A percentile compares a stretch with the other conserved stretches of the same genome.
Conservation (phyloP, 805 yeast genomes). For the Ogataea kodamae region DNA sequence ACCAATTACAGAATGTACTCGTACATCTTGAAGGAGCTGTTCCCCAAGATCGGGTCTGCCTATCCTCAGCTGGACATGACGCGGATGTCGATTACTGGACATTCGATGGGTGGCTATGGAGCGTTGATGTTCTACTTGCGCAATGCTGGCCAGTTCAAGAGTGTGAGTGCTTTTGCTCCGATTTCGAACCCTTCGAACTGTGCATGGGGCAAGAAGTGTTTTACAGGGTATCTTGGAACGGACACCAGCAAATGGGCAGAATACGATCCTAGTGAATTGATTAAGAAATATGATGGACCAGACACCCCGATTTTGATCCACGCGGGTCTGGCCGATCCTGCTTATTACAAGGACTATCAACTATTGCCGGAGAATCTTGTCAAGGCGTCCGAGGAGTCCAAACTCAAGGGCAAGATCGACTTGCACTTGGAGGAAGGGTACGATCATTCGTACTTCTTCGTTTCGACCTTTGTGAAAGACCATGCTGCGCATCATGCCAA, state of each 20-base stretch:
- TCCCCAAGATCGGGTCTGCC: slow-evolving; percentile 42
- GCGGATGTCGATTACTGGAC: slow-evolving; percentile 81
- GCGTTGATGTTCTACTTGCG: slow-evolving; percentile 66
- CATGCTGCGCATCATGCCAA: slow-evolving; percentile 89
- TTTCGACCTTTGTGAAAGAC: slow-evolving; percentile 71
- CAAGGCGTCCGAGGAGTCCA: slow-evolving; percentile 54
- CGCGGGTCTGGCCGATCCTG: slow-evolving; percentile 77
- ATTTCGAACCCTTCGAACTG: slow-evolving; percentile 72
- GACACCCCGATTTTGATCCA: slow-evolving; percentile 69
- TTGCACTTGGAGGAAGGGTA: slow-evolving; percentile 71
- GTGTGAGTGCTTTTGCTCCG: slow-evolving; percentile 90
- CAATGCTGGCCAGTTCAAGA: slow-evolving; percentile 68
- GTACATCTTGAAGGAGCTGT: slow-evolving; percentile 74
- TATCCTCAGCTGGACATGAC: slow-evolving; percentile 55
- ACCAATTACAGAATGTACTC: slow-evolving; percentile 81
- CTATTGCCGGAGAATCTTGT: slow-evolving; percentile 72
- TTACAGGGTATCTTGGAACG: slow-evolving; percentile 70
- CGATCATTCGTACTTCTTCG: slow-evolving; percentile 88
- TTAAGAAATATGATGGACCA: slow-evolving; percentile 53
- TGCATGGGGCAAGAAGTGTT: slow-evolving; percentile 89
- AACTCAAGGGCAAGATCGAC: slow-evolving; percentile 57
- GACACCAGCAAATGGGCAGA: slow-evolving; percentile 59
- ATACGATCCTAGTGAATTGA: slow-evolving; percentile 82
- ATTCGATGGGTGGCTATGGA: slow-evolving; percentile 98
- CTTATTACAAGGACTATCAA: slow-evolving; percentile 49